Conservation (phyloP, 495 filamentous ascomycete genomes). For the Symbiotaphrina buchneri region DNA sequence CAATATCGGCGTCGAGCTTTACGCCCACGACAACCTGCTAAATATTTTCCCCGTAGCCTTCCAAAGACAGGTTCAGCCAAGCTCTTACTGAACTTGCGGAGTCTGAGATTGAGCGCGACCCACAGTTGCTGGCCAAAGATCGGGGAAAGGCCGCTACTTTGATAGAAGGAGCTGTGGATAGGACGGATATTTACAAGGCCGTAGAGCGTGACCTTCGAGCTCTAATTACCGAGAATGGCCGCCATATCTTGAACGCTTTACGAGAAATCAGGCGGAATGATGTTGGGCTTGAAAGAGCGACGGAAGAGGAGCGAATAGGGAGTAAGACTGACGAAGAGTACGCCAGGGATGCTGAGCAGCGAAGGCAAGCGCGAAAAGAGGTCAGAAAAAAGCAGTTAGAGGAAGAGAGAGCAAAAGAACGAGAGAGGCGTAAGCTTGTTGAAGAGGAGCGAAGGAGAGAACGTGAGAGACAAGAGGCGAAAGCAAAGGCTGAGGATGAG, state of each 20-base stretch:
- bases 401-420: slow-evolving; percentile 36
- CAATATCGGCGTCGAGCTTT: slow-evolving; percentile 4
- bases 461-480: slow-evolving; percentile 27
- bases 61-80: slow-evolving; percentile 40
- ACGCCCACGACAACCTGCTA: not conserved
- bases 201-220: slow-evolving; percentile 42
- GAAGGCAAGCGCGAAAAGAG: slow-evolving; percentile 38
- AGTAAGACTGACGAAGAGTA: slow-evolving; percentile 71
- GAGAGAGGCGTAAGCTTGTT: slow-evolving; percentile 39
- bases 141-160: slow-evolving; percentile 60
- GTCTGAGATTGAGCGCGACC: slow-evolving; percentile 62
- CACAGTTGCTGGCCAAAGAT: slow-evolving; percentile 51
- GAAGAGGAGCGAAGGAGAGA: slow-evolving; percentile 34
- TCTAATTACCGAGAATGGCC: slow-evolving; percentile 40
- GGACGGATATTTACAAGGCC: slow-evolving; percentile 57
- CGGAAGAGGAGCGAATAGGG: slow-evolving; percentile 41
- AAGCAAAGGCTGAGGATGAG: slow-evolving; percentile 22
- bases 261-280: slow-evolving; percentile 47
- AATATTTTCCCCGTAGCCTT: slow-evolving; percentile 23
- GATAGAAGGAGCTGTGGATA: slow-evolving; percentile 70
- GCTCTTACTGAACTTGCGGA: slow-evolving; percentile 50
- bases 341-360: slow-evolving; percentile 42
- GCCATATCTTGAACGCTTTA: slow-evolving; percentile 39
- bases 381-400: slow-evolving; percentile 39
- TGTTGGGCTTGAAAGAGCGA: slow-evolving; percentile 49